These are phyloP conservation scores for Candida boidinii DNA, from an alignment of 805 yeast species.

Conservation along the genomic window DNA sequence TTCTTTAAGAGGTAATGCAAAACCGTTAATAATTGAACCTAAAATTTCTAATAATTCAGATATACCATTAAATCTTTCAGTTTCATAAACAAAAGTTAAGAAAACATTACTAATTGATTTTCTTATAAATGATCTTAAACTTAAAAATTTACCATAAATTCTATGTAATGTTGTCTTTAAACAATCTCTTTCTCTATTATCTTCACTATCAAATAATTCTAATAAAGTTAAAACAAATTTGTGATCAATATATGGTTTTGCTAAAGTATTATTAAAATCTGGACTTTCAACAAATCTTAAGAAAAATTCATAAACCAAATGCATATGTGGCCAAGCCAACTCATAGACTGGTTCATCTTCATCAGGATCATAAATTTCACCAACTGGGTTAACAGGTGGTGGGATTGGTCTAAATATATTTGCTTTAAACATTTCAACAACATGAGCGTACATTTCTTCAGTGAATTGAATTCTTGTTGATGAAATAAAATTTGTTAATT, in stretches of 20 bases:
- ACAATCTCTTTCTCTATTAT: conserved; percentile 92
- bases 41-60: conserved; percentile 91
- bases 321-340: conserved; percentile 99
- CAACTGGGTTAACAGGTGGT: conserved; percentile 95
- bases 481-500: conserved; percentile 80
- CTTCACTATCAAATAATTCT: conserved; percentile 92
- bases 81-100: conserved; percentile 87
- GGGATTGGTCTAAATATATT: conserved; percentile 95
- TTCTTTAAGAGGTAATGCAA: conserved; percentile 93
- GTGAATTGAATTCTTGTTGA: conserved; percentile 78
- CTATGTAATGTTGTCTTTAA: conserved; percentile 92
- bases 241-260: conserved; percentile 91
- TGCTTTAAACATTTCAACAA: conserved; percentile 80
- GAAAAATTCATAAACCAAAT: conserved; percentile 89
- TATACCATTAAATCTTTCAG: conserved; percentile 91
- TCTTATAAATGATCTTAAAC: conserved; percentile 83
- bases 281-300: conserved; percentile 88
- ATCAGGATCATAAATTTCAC: conserved; percentile 95
- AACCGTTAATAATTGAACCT: conserved; percentile 95
- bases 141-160: conserved; percentile 90
- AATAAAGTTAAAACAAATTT: conserved; percentile 71
- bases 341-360: conserved; percentile 98
- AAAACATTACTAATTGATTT: conserved; percentile 89
- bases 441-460: conserved; percentile 83
- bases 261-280: conserved; percentile 87